Percentiles rank a stretch among this genome's conserved stretches.
Conservation (phyloP, 2,329 filamentous ascomycete genomes). For the Cytospora piceae region DNA sequence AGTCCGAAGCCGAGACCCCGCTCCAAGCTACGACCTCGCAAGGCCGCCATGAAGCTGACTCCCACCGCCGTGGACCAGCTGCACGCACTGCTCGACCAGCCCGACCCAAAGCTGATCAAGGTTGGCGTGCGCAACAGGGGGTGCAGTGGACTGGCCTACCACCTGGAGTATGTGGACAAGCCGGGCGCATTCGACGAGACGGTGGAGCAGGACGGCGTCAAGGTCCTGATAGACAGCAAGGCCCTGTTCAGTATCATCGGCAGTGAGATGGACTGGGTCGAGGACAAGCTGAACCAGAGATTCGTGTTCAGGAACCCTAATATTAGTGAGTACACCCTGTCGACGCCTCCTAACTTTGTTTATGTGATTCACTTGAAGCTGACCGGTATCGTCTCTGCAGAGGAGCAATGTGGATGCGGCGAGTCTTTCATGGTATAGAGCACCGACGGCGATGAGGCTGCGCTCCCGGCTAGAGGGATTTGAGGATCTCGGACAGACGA, state of each 20-base stretch:
- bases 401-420: conserved; percentile 94
- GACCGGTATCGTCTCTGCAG: conserved; percentile 49
- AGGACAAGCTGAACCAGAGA: conserved; percentile 88
- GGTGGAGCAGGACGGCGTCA: conserved; percentile 94
- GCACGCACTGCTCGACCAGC: conserved; percentile 75
- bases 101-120: conserved; percentile 89
- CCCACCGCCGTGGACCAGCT: conserved; percentile 80
- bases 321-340: conserved; percentile 75
- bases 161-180: conserved; percentile 94
- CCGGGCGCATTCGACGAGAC: conserved; percentile 85
- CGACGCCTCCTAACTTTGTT: background rate
- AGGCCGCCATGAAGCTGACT: conserved; percentile 89
- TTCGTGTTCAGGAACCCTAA: conserved; percentile 98
- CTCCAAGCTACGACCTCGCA: conserved; percentile 74
- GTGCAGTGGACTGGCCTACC: conserved; percentile 90
- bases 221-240: conserved; percentile 95
- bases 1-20: conserved; percentile 57
- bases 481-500: background rate
- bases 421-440: conserved; percentile 87
- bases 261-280: conserved; percentile 98
- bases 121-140: conserved; percentile 93
- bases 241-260: conserved; percentile 97
- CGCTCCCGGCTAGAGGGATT: background rate
- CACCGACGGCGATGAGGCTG: conserved; percentile 1
- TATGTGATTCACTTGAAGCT: background rate